Percentiles rank a stretch among this genome's conserved stretches.
phyloP scores from a whole-genome alignment of 2,329 filamentous ascomycete genomes.

The Botrytis fragariae region DNA sequence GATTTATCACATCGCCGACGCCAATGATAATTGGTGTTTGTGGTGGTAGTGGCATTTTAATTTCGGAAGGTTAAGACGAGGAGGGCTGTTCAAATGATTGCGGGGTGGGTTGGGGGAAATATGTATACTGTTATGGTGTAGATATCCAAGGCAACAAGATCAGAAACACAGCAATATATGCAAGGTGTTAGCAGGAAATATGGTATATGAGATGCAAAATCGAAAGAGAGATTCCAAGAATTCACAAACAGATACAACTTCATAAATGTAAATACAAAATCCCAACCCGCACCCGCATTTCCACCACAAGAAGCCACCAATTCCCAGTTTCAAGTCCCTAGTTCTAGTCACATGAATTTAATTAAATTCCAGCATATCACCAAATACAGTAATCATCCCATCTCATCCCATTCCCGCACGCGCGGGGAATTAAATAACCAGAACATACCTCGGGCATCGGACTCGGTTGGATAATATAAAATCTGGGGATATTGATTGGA shows the following conservation, averaged over 20 bases:
- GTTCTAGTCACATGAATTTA: not conserved
- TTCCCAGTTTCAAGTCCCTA: not conserved
- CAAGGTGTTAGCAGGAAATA: not conserved
- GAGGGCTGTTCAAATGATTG: not conserved
- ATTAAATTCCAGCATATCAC: not conserved
- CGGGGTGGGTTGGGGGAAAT: not conserved
- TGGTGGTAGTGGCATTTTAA: not conserved
- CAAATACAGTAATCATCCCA: not conserved
- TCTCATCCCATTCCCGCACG: too few species aligned
- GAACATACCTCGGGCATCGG: not conserved
- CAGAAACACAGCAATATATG: not conserved
- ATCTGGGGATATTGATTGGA: not conserved
- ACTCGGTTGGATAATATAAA: not conserved
- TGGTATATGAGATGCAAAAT: not conserved
- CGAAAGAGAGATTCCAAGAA: too few species aligned
- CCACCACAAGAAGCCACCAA: not conserved
- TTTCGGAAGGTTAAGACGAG: not conserved
- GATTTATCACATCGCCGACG: conserved; percentile 61
- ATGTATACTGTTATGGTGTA: not conserved
- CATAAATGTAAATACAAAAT: not conserved
- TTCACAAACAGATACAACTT: not conserved
- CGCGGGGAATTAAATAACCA: not conserved
- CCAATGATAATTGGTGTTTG: conserved; percentile 56
- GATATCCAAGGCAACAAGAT: not conserved
- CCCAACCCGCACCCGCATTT: not conserved